Evolutionary conservation across 805 yeast species (phyloP), one percentile per base, ranked within the genome.

Genomic region (Candida odintsovae): DNA sequence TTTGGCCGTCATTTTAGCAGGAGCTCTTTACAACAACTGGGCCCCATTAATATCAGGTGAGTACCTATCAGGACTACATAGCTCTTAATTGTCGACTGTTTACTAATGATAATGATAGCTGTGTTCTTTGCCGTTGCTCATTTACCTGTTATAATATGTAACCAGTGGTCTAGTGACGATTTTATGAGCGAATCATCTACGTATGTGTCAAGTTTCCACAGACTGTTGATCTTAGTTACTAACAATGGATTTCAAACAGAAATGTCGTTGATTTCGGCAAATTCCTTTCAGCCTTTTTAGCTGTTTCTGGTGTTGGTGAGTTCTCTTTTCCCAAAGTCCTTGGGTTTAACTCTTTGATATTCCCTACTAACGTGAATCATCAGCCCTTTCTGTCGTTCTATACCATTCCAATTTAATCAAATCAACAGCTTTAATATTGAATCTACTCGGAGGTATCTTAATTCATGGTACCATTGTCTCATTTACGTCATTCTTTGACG

Each of bases 21-120:
- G 89, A 28, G 84, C 86, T 4, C 70, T 88, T 8, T 83, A 75
- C 61, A 83, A 84, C 41, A 86, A 83, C 62, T 87, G 95, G 95
- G 72, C 77, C 54, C 94, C 95, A 9, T 70, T 86, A 46, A 67
- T 81, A 29, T 79, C 82, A 41, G 69, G 75, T 71, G 50, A 35
- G 76, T 68, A 13, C 8, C 6, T 12, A 33, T 28, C 31, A 16
- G 11, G 36, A 16, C 12, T 31, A 18, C 20, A 7, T 18, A 15
- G 8, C 13, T 31, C 19, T 21, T 31, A 19, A 38, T 21, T 19
- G 43, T 38, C 18, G 11, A 35, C 45, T 38, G 21, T 20, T 21
- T 19, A 41, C 38, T 35, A 36, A 40, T 38, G 26, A 21, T 42
- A 37, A 16, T 50, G 49, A 67, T 64, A 52, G 80, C 69, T 5